Conservation (phyloP, 2,329 filamentous ascomycete species). For the Karstenula rhodostoma region DNA sequence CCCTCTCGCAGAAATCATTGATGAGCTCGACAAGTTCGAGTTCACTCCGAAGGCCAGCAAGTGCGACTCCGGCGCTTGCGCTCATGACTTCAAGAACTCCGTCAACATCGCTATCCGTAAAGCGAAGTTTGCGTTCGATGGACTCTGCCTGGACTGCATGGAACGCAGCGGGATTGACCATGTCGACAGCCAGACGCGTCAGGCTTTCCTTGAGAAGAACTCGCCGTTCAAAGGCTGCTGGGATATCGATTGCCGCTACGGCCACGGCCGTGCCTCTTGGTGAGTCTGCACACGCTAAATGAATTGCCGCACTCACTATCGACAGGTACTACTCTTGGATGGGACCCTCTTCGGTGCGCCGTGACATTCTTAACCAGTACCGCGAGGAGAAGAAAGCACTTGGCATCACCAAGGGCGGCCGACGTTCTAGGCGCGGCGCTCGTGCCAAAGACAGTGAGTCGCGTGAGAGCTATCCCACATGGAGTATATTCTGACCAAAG, state of each 20-base stretch:
- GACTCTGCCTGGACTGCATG: constrained; percentile 30
- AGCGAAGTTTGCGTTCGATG: constrained; percentile 23
- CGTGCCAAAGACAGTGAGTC: constrained; percentile 5
- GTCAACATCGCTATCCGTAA: constrained; percentile 23
- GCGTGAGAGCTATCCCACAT: too few species aligned
- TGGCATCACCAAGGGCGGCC: constrained; percentile 4
- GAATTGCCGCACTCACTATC: constrained; percentile 1
- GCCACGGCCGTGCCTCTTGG: constrained; percentile 22
- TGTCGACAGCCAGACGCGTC: constrained; percentile 11
- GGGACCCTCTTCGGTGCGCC: constrained; percentile 19
- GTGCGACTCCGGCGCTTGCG: constrained; percentile 21
- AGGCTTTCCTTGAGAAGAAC: constrained; percentile 24
- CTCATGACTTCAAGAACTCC: constrained; percentile 23
- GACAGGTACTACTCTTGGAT: constrained; percentile 26
- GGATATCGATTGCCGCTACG: constrained; percentile 26
- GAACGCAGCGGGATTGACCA: constrained; percentile 22
- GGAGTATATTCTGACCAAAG: neutral
- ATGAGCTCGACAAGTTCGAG: constrained; percentile 21
- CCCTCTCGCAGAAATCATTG: constrained; percentile 21
- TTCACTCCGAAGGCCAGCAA: constrained; percentile 19
- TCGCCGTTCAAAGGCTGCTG: constrained; percentile 23
- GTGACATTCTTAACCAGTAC: constrained; percentile 17
- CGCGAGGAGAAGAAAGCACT: constrained; percentile 15
- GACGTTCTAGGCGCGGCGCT: constrained; percentile 9
- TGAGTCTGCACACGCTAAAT: neutral